Base-by-base conservation (phyloP, 768 basidiomycete genomes). In the Botryobasidium botryosum region DNA sequence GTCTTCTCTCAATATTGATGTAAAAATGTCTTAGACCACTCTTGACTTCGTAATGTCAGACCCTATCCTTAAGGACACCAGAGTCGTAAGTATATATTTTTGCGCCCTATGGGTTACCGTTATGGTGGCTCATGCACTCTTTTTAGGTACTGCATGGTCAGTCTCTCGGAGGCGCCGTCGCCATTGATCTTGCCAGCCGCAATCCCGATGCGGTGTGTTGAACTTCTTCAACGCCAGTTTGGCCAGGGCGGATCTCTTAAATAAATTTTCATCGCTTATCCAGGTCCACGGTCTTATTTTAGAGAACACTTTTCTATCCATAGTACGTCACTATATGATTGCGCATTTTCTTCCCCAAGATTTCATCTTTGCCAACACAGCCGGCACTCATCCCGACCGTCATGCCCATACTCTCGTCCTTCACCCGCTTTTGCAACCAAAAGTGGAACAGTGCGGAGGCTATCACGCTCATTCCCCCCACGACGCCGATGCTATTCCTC, bases 121-220 rank as follows among this genome's bases (percentile, higher is more conserved):
- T n/a, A n/a, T n/a, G n/a, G 24, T 29, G 29, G 6, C 40, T 29
- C 24, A 21, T 39, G 27, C 3, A 40, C 81, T 6, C 26, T 24
- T 33, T 13, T 3, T 24, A 50, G 79, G 67, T 86, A 43, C 57
- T 87, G 0, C 88, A 83, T 52, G 83, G 86, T 1, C 81, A 85
- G 56, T 82, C 76, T 7, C 86, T 94, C 33, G 92, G 92, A 13
- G 92, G 92, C 25, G 91, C 90, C 0, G 90, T 96, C 3, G 72
- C 83, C 10, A 81, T 96, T 37, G 80, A 64, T 51, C 57, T 66
- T 2, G 68, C 66, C 1, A 56, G 57, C 10, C 53, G 51, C 13
- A 64, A 64, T 48, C 57, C 61, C 0, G 53, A 61, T 21, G 35
- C 60, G 55, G 46, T 52, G 15, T 35, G 49, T 40, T 21, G 6